Percentiles rank a stretch among this genome's conserved stretches.
These are phyloP conservation scores for Rhypophila decipiens DNA, from an alignment of 495 filamentous ascomycete species.

Conservation along the genomic window DNA sequence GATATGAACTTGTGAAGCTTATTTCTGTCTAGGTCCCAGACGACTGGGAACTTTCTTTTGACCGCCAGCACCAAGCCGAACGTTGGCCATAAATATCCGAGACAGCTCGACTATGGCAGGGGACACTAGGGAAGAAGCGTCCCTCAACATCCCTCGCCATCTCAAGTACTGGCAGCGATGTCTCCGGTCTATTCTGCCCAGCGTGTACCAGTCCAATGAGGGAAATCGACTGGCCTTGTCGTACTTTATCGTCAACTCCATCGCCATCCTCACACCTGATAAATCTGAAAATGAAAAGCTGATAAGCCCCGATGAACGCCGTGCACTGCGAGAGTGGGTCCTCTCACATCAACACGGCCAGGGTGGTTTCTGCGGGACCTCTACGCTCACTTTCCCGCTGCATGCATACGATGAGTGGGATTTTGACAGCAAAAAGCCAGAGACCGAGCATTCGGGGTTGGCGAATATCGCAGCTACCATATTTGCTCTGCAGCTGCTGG, in stretches of 20 bases:
- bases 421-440: constrained; percentile 20
- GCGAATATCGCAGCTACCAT: constrained; percentile 80
- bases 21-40: no score
- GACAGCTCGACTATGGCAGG: constrained; percentile 20
- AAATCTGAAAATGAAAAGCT: constrained; percentile 14
- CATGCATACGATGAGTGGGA: constrained; percentile 29
- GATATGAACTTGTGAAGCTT: no score
- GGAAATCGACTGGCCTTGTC: constrained; percentile 82
- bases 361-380: constrained; percentile 71
- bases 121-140: constrained; percentile 2
- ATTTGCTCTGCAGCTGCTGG: constrained; percentile 73
- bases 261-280: constrained; percentile 35
- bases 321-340: constrained; percentile 34
- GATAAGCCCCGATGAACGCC: constrained; percentile 28
- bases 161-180: constrained; percentile 91
- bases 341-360: constrained; percentile 77
- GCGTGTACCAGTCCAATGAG: constrained; percentile 77
- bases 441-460: constrained; percentile 60
- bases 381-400: constrained; percentile 40
- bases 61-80: no score
- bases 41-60: no score
- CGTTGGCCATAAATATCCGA: neutral
- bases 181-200: constrained; percentile 72
- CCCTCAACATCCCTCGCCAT: constrained; percentile 65
- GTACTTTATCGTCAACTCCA: constrained; percentile 62